Conservation (phyloP, 1,284 basidiomycete genomes). For the Marasmius oreades region DNA sequence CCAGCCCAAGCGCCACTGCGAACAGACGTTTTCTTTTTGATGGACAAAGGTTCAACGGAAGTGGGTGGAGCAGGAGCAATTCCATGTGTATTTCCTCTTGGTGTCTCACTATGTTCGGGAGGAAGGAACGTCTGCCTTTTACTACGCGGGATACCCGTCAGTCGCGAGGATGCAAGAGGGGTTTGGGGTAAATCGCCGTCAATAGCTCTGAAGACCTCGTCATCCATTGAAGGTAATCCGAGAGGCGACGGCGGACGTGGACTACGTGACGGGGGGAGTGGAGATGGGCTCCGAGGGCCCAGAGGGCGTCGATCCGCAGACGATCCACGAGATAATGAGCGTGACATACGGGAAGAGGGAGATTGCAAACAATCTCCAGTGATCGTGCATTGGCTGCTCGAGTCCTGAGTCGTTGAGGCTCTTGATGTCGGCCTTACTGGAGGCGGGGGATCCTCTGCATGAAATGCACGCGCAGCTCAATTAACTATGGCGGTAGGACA, state of each 20-base stretch:
- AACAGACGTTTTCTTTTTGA: conserved; percentile 74
- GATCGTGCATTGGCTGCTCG: conserved; percentile 30
- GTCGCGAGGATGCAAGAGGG: conserved; percentile 25
- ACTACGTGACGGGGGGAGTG: conserved; percentile 45
- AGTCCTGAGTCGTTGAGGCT: conserved; percentile 36
- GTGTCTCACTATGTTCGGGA: conserved; percentile 44
- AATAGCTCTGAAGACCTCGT: conserved; percentile 38
- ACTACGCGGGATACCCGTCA: conserved; percentile 61
- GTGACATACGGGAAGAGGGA: conserved; percentile 29
- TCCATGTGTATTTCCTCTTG: conserved; percentile 33
- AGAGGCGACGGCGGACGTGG: conserved; percentile 26
- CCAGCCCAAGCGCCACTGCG: conserved; percentile 31
- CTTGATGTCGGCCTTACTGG: conserved; percentile 52
- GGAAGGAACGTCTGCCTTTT: conserved; percentile 61
- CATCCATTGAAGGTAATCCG: conserved; percentile 38
- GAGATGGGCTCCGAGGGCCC: conserved; percentile 71
- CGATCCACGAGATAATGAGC: conserved; percentile 40
- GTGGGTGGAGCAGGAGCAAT: conserved; percentile 25
- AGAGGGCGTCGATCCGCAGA: conserved; percentile 53
- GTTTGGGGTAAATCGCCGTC: conserved; percentile 22
- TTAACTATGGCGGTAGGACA: background rate
- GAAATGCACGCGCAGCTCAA: background rate
- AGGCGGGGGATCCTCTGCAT: conserved; percentile 56
- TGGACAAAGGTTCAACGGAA: conserved; percentile 66
- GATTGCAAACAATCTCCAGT: conserved; percentile 29